Evolutionary conservation across 345 rosid species (phyloP).

Genomic region (Eucalyptus grandis): DNA sequence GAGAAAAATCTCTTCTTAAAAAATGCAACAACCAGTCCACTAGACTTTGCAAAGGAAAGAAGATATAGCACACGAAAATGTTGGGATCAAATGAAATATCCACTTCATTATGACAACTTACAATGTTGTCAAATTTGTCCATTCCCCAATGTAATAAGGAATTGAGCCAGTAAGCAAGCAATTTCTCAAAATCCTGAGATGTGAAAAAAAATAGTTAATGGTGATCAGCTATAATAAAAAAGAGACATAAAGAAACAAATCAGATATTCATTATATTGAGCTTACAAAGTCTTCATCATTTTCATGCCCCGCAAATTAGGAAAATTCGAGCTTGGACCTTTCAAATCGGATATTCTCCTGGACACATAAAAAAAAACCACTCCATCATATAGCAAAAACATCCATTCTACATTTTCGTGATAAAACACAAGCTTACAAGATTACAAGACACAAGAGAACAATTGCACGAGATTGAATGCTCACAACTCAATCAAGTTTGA

Average conservation of each 20-base stretch:
- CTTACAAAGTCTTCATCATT: slow-evolving; percentile 34
- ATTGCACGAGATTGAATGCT: not conserved
- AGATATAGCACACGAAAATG: not conserved
- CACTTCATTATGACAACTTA: slow-evolving; percentile 20
- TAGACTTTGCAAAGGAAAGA: not conserved
- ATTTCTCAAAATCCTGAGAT: slow-evolving; percentile 45
- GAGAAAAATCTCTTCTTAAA: not conserved
- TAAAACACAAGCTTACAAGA: not conserved
- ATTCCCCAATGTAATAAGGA: slow-evolving; percentile 25
- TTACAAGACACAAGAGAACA: not conserved
- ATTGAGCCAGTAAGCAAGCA: slow-evolving; percentile 45
- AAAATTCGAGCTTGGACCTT: slow-evolving; percentile 35
- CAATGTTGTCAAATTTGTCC: slow-evolving; percentile 21
- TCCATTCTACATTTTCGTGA: not conserved
- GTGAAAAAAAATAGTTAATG: not conserved
- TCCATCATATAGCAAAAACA: not conserved
- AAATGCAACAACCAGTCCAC: not conserved
- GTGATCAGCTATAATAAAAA: not conserved
- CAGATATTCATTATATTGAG: not conserved
- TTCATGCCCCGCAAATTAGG: slow-evolving; percentile 30
- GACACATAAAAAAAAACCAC: not conserved
- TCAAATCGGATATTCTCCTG: slow-evolving; percentile 78
- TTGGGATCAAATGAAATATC: not conserved
- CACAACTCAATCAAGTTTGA: slow-evolving; percentile 38
- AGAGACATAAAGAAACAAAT: not conserved